These are phyloP conservation scores for Apiotrichum laibachii DNA, from an alignment of 1,284 basidiomycete species.

Conservation along the genomic window DNA sequence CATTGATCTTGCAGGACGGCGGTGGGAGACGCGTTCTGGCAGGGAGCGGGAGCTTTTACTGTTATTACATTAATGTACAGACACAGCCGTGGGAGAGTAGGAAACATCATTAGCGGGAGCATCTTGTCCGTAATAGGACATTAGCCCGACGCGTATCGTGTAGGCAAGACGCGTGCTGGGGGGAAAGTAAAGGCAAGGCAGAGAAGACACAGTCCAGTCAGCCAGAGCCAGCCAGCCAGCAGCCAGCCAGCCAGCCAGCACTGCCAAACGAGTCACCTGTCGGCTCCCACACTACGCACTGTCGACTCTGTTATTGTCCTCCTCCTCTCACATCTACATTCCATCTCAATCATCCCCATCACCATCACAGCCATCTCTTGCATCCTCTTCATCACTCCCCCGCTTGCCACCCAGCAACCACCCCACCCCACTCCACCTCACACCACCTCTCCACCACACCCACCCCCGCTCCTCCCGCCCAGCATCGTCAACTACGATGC, in stretches of 20 bases:
- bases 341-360: not conserved
- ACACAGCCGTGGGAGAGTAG: no score
- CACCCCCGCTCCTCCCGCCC: not conserved
- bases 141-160: no score
- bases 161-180: no score
- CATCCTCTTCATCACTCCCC: conserved; percentile 3
- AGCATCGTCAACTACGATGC: conserved; percentile 16
- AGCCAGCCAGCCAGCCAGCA: no score
- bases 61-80: not conserved
- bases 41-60: not conserved
- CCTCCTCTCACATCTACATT: not conserved
- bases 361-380: not conserved
- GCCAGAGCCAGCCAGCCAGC: no score
- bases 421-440: not conserved
- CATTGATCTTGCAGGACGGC: not conserved
- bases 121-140: no score
- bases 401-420: not conserved
- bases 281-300: no score
- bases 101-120: no score
- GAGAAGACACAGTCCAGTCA: no score
- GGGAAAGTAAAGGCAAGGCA: no score
- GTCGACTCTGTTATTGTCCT: not conserved
- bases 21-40: no score
- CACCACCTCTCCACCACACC: not conserved
- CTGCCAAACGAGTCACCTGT: no score